Base-by-base conservation (phyloP, 768 basidiomycete genomes). In the Leucocoprinus sp. region DNA sequence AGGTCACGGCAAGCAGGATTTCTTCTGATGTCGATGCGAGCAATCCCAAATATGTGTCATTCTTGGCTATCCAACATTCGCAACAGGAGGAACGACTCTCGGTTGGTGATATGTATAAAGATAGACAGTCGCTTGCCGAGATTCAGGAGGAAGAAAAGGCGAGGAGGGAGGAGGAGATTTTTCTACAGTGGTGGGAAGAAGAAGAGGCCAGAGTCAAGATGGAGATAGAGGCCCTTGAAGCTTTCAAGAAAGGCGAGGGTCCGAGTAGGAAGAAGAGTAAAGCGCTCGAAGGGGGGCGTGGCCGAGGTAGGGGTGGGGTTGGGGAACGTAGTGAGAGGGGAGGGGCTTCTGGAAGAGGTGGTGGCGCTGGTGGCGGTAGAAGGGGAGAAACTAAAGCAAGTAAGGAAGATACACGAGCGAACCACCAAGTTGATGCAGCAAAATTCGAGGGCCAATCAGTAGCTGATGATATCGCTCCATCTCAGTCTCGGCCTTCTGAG, bases 91-190 rank as follows among this genome's bases (percentile, higher is more conserved):
- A 81, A 47, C 66, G 64, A 4, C 22, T 26, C 14, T 26, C 14
- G 6, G 55, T 57, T 2, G 58, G 64, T 5, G 57, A 57, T 27
- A 31, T 22, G 3, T 12, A 27, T 5, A 42, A 28, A 4, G 75
- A 72, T 50, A 79, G 75, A 50, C 74, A 74, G 24, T 84, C 84
- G 21, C 64, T 95, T 47, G 66, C 70, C 12, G 82, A 95, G 50
- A 97, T 96, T 34, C 92, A 95, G 60, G 78, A 82, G 48, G 91
- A 96, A 58, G 90, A 93, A 58, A 67, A 65, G 26, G 76, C 72
- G 33, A 70, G 71, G 21, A 77, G 72, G 50, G 72, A 70, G 39
- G 90, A 93, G 61, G 78, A 68, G 3, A 86, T 87, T 49, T 97
- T 96, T 58, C 60, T 93, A 60, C 74, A 68, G 54, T 96, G 93